These are phyloP conservation scores for Serendipita sp. DNA, from an alignment of 768 basidiomycete genomes.

Conservation along the genomic window DNA sequence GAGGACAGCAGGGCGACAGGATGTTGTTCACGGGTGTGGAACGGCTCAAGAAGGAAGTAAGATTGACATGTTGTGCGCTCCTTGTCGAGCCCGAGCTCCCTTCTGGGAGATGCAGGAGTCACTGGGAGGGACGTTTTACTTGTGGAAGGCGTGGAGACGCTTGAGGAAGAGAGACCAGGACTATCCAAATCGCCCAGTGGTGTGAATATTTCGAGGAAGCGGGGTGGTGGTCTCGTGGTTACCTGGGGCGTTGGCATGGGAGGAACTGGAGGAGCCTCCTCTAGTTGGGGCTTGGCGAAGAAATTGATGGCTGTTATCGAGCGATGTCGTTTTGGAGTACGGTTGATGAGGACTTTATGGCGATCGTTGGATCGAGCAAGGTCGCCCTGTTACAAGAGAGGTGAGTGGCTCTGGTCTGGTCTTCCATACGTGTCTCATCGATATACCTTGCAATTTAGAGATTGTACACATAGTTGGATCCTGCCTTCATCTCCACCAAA, in stretches of 20 bases:
- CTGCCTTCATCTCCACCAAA: background rate
- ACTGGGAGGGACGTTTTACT: background rate
- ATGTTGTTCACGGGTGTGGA: background rate
- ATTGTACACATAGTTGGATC: background rate
- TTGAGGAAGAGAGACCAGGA: background rate
- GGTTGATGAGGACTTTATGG: background rate
- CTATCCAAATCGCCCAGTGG: background rate
- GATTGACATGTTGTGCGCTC: background rate
- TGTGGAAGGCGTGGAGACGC: background rate
- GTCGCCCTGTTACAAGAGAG: background rate
- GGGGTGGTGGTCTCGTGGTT: background rate
- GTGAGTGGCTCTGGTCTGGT: background rate
- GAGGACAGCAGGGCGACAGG: background rate
- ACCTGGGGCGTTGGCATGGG: background rate
- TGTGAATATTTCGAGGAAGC: background rate
- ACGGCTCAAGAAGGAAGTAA: background rate
- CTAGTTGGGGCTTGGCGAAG: background rate
- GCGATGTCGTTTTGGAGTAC: background rate
- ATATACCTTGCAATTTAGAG: background rate
- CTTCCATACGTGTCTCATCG: background rate
- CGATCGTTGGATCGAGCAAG: background rate
- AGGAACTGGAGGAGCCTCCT: background rate
- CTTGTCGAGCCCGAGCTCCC: background rate
- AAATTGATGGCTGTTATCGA: constrained; percentile 2
- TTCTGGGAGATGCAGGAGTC: background rate